Conservation (phyloP, 768 basidiomycete genomes). For the Boletellus ananas region DNA sequence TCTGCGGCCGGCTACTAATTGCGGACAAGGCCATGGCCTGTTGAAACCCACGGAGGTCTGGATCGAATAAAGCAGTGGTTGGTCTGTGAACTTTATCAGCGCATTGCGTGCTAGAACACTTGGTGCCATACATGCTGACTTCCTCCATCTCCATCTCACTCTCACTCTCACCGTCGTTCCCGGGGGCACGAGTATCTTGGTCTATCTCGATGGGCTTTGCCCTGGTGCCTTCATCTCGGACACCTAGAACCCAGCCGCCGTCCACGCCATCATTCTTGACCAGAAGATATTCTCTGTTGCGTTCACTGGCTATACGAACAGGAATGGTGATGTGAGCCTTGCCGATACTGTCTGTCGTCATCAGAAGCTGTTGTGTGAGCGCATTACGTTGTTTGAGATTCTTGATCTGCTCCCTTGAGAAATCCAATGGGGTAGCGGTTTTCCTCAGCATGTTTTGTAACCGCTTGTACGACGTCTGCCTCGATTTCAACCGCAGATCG, state of each 20-base stretch:
- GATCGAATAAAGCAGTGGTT: conserved; percentile 39
- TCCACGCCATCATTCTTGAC: conserved; percentile 84
- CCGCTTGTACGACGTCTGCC: conserved; percentile 90
- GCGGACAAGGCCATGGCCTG: conserved; percentile 59
- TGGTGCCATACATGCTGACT: conserved; percentile 55
- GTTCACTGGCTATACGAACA: conserved; percentile 89
- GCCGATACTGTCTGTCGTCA: conserved; percentile 90
- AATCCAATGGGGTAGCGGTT: conserved; percentile 83
- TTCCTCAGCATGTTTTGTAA: conserved; percentile 85
- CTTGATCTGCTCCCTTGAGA: conserved; percentile 93
- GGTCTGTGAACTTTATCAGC: conserved; percentile 28
- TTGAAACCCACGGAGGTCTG: conserved; percentile 62
- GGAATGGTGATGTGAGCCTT: conserved; percentile 89
- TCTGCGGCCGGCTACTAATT: conserved; percentile 46
- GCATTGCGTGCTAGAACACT: not conserved
- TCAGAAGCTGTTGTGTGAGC: conserved; percentile 88
- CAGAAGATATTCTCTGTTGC: conserved; percentile 92
- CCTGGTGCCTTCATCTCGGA: conserved; percentile 80
- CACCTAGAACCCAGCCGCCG: conserved; percentile 94
- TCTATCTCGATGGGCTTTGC: conserved; percentile 87
- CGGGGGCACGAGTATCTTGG: conserved; percentile 42
- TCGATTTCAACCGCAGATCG: conserved; percentile 88
- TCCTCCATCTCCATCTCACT: conserved; percentile 79
- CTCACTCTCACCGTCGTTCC: conserved; percentile 41
- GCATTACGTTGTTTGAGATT: conserved; percentile 85